phyloP scores from a whole-genome alignment of 345 rosid genomes.

The Salix dunnii region DNA sequence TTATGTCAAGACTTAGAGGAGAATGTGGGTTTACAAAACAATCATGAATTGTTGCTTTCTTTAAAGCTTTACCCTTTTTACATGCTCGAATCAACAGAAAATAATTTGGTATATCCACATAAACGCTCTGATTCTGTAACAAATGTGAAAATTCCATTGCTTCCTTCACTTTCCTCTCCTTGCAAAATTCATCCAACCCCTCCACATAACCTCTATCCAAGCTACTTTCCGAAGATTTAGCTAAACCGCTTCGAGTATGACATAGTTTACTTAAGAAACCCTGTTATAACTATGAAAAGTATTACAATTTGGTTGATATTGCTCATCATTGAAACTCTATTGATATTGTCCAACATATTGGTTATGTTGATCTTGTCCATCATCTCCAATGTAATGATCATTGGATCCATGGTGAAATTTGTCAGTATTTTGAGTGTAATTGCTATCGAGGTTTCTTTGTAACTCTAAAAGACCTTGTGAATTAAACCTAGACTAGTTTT shows the following conservation, averaged over 20 bases:
- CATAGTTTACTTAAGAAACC: conserved; percentile 13
- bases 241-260: conserved; percentile 17
- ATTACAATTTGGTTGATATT: conserved; percentile 5
- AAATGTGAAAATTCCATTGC: conserved; percentile 43
- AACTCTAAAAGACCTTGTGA: conserved; percentile 17
- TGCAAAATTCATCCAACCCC: conserved; percentile 53
- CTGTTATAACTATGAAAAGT: not conserved
- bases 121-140: conserved; percentile 36
- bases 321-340: conserved; percentile 15
- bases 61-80: conserved; percentile 52
- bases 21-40: too few species aligned
- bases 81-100: conserved; percentile 53
- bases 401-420: conserved; percentile 13
- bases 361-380: conserved; percentile 19
- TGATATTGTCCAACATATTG: not conserved
- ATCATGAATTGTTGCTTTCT: conserved; percentile 66
- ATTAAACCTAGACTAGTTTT: conserved; percentile 7
- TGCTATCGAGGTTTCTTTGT: conserved; percentile 16
- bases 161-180: conserved; percentile 55
- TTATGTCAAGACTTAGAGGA: too few species aligned
- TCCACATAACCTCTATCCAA: conserved; percentile 22
- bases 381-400: not conserved
- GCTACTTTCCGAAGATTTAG: conserved; percentile 21
- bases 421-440: conserved; percentile 14
- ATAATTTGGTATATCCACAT: conserved; percentile 46